Percentiles rank a stretch among this genome's conserved stretches.
Conservation (phyloP, 208 protist genomes). For the Borovskyia barvae region DNA sequence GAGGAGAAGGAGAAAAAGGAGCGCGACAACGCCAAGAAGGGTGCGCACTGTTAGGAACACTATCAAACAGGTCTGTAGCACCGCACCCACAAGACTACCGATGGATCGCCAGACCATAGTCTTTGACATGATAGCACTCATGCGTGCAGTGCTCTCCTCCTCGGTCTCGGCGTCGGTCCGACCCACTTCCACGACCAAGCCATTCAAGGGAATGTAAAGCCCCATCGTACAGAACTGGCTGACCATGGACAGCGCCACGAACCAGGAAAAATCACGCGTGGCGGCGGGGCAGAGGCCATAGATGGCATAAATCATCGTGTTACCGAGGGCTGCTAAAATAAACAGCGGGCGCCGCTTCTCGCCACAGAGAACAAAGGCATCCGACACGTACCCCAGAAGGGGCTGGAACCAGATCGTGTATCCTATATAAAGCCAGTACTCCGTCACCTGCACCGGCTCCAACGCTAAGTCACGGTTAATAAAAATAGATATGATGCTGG, state of each 20-base stretch:
- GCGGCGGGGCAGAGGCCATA: slow-evolving; percentile 7
- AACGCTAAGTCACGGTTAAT: slow-evolving; percentile 27
- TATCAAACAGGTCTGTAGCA: slow-evolving; percentile 29
- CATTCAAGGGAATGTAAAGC: slow-evolving; percentile 51
- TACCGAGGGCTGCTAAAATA: slow-evolving; percentile 18
- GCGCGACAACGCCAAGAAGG: slow-evolving; percentile 20
- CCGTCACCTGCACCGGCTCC: slow-evolving; percentile 30
- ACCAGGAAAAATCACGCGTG: slow-evolving; percentile 10
- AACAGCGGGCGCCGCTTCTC: slow-evolving; percentile 49
- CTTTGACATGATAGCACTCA: slow-evolving; percentile 44
- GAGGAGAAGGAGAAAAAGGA: slow-evolving; percentile 25
- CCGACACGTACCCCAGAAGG: slow-evolving; percentile 32
- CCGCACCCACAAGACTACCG: slow-evolving; percentile 26
- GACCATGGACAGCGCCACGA: slow-evolving; percentile 29
- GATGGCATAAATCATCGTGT: slow-evolving; percentile 26
- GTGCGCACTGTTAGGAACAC: slow-evolving; percentile 2
- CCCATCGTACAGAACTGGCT: slow-evolving; percentile 36
- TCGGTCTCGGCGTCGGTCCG: slow-evolving; percentile 36
- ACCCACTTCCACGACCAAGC: slow-evolving; percentile 45
- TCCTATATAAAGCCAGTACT: slow-evolving; percentile 45
- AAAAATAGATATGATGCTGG: slow-evolving; percentile 30
- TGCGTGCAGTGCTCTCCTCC: slow-evolving; percentile 35
- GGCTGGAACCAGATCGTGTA: slow-evolving; percentile 31
- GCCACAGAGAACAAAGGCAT: slow-evolving; percentile 27
- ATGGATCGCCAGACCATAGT: slow-evolving; percentile 48